Percentiles rank a stretch among this genome's conserved stretches.
These are phyloP conservation scores for Eucalyptus polybractea DNA, from an alignment of 345 rosid genomes.

Conservation along the genomic window DNA sequence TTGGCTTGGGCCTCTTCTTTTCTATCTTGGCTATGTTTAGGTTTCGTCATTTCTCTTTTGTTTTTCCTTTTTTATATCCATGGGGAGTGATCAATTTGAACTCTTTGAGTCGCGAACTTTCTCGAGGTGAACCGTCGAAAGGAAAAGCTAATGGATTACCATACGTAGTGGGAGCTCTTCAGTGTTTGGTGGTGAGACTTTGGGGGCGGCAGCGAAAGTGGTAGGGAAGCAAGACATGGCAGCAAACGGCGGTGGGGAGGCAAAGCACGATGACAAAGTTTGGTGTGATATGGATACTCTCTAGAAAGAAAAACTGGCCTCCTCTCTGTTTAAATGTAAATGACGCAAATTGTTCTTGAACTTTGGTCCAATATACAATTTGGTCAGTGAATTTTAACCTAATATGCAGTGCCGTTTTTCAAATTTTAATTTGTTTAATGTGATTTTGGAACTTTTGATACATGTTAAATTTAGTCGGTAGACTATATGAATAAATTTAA, in stretches of 20 bases:
- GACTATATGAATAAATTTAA: too few species aligned
- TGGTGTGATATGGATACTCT: background rate
- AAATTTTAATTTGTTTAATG: too few species aligned
- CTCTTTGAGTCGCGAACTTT: background rate
- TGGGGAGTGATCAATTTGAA: background rate
- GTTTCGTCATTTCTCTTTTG: background rate
- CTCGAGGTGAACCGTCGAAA: background rate
- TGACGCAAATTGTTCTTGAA: too few species aligned
- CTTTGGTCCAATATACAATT: background rate
- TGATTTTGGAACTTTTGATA: too few species aligned
- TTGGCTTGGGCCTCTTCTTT: background rate
- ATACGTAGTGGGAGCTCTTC: background rate
- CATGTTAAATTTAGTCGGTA: too few species aligned
- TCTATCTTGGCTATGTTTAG: background rate
- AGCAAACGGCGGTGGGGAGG: background rate
- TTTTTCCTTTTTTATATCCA: background rate
- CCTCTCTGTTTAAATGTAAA: background rate
- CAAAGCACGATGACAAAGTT: background rate
- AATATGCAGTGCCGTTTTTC: rapidly evolving
- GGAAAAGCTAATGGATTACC: background rate
- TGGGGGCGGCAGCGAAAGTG: background rate
- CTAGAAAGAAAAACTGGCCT: background rate
- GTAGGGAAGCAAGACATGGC: background rate
- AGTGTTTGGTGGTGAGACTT: background rate
- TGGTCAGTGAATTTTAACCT: too few species aligned